Conservation (phyloP, 2,329 filamentous ascomycete genomes). For the Claviceps pazoutovae region DNA sequence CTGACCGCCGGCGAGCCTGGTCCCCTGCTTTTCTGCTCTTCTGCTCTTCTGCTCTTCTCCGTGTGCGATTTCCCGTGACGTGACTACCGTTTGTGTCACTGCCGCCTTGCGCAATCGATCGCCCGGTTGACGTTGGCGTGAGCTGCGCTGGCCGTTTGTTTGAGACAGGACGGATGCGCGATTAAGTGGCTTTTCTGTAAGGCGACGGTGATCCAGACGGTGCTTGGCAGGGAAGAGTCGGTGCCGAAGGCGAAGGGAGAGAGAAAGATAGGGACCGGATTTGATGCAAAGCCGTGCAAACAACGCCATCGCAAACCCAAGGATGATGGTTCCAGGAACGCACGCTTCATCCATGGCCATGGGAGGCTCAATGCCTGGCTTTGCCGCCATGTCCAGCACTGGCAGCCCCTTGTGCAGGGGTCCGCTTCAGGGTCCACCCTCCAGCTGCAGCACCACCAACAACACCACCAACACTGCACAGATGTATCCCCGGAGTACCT, state of each 20-base stretch:
- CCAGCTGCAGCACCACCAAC: constrained; percentile 6
- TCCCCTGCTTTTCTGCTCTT: not conserved
- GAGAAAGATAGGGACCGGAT: not conserved
- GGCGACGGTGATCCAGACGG: not conserved
- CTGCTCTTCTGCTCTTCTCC: not conserved
- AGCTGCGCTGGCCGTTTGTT: not conserved
- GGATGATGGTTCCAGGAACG: constrained; percentile 22
- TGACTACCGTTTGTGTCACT: too few species aligned
- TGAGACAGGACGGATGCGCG: not conserved
- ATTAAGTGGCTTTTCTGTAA: not conserved
- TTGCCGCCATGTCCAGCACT: not conserved
- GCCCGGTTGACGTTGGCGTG: not conserved
- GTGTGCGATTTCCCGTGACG: not conserved
- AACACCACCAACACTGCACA: not conserved
- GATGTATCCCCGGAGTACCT: not conserved
- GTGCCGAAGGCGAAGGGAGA: not conserved
- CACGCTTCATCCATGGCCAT: constrained; percentile 6
- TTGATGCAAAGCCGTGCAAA: too few species aligned
- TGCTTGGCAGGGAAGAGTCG: too few species aligned
- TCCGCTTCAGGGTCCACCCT: constrained; percentile 1
- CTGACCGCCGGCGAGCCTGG: not conserved
- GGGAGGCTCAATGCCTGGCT: not conserved
- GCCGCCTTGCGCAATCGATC: not conserved
- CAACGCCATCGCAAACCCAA: constrained; percentile 1
- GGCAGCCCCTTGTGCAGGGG: not conserved